Evolutionary conservation across 2,329 filamentous ascomycete species (phyloP).

Genomic region (Talaromyces sp.): DNA sequence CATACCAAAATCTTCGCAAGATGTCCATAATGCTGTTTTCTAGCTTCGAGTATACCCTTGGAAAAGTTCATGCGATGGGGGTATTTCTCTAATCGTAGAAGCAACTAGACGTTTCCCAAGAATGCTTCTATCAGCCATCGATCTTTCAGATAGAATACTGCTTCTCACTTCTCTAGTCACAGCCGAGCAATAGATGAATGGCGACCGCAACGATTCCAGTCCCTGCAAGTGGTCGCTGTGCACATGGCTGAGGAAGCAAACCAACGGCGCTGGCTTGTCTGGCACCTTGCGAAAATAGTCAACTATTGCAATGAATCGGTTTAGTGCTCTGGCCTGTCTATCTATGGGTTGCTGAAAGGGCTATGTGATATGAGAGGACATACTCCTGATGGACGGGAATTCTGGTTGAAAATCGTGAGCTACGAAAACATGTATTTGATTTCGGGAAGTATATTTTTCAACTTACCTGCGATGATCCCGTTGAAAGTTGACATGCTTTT

Average conservation of each 20-base stretch:
- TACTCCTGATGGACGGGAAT: constrained; percentile 71
- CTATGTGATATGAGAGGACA: constrained; percentile 16
- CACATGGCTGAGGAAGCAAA: constrained; percentile 86
- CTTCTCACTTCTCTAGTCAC: constrained; percentile 64
- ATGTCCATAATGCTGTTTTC: constrained; percentile 70
- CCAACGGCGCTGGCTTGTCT: constrained; percentile 58
- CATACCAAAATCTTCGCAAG: constrained; percentile 61
- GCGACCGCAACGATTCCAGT: constrained; percentile 67
- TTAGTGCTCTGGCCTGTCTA: neutral
- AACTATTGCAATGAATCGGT: constrained; percentile 45
- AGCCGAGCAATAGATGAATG: constrained; percentile 86
- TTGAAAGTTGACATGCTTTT: constrained; percentile 69
- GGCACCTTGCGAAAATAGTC: constrained; percentile 69
- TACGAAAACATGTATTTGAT: neutral
- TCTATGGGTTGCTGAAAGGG: constrained; percentile 12
- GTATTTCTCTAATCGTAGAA: constrained; percentile 73
- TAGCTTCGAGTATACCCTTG: constrained; percentile 68
- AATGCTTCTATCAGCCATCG: neutral
- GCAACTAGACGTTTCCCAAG: constrained; percentile 45
- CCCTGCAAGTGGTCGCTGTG: constrained; percentile 86
- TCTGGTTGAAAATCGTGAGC: constrained; percentile 43
- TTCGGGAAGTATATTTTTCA: neutral
- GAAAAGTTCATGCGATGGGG: constrained; percentile 76
- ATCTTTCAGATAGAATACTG: neutral
- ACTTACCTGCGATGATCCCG: constrained; percentile 53